Percentiles rank a stretch among this genome's conserved stretches.
Conservation (phyloP, 2,329 filamentous ascomycete genomes). For the Periconia macrospinosa region DNA sequence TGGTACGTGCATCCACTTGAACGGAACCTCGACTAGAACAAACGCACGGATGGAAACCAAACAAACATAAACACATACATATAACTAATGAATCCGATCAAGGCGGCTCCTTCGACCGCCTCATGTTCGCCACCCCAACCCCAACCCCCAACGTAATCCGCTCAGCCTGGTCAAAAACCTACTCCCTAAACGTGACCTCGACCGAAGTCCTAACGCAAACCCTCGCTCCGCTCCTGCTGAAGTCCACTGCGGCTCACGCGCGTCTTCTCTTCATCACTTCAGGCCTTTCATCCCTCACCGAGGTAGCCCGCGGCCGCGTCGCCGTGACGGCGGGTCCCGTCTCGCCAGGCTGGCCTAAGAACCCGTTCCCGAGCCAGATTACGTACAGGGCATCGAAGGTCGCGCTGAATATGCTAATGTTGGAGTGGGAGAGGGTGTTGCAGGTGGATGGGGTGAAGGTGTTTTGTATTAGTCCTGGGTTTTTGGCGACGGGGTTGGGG, state of each 20-base stretch:
- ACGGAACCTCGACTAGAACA: too few species aligned
- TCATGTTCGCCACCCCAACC: slow-evolving; percentile 24
- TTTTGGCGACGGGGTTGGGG: slow-evolving; percentile 50
- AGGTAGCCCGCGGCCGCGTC: slow-evolving; percentile 25
- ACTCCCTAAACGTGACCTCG: slow-evolving; percentile 44
- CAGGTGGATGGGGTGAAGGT: slow-evolving; percentile 53
- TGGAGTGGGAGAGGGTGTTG: slow-evolving; percentile 50
- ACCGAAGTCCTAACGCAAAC: slow-evolving; percentile 42
- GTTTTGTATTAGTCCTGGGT: slow-evolving; percentile 50
- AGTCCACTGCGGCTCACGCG: slow-evolving; percentile 27
- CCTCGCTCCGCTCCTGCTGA: slow-evolving; percentile 43
- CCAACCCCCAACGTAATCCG: slow-evolving; percentile 33
- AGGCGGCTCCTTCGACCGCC: slow-evolving; percentile 51
- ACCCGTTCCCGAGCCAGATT: slow-evolving; percentile 20
- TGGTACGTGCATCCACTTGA: slow-evolving; percentile 38
- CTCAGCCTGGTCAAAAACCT: slow-evolving; percentile 40
- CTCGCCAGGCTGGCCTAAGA: slow-evolving; percentile 54
- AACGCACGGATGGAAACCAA: too few species aligned
- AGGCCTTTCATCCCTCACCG: slow-evolving; percentile 45
- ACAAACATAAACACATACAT: neutral
- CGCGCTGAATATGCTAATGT: slow-evolving; percentile 54
- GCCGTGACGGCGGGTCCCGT: slow-evolving; percentile 23
- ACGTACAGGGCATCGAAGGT: slow-evolving; percentile 49
- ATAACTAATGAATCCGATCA: too few species aligned
- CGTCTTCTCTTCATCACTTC: slow-evolving; percentile 45